phyloP scores from a whole-genome alignment of 2,329 filamentous ascomycete species.

The Pyrenochaeta sp. region DNA sequence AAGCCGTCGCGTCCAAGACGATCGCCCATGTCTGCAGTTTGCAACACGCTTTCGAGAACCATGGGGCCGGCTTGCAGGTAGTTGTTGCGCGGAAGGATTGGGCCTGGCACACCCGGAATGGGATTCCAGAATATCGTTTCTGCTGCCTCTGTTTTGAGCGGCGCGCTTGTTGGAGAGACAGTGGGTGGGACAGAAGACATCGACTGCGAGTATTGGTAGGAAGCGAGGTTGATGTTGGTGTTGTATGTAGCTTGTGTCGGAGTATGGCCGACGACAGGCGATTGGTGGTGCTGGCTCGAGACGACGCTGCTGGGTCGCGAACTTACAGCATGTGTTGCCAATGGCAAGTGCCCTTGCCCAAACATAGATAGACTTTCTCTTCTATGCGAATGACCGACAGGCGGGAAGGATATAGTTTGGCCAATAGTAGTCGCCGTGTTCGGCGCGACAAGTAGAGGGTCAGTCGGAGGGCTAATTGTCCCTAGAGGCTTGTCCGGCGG shows the following conservation, averaged over 20 bases:
- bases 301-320: constrained; percentile 25
- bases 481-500: constrained; percentile 19
- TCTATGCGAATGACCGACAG: constrained; percentile 17
- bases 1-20: constrained; percentile 47
- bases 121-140: constrained; percentile 50
- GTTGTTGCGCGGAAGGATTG: constrained; percentile 41
- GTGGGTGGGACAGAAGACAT: constrained; percentile 19
- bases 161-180: constrained; percentile 20
- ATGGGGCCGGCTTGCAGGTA: constrained; percentile 42
- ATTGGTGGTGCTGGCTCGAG: constrained; percentile 22
- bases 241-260: constrained; percentile 20
- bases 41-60: constrained; percentile 46
- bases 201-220: constrained; percentile 28
- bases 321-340: constrained; percentile 24
- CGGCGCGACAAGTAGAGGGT: constrained; percentile 26
- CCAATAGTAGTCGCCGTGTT: constrained; percentile 16
- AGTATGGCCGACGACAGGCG: constrained; percentile 20
- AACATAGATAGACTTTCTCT: constrained; percentile 46
- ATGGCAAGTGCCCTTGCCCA: constrained; percentile 22
- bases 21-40: constrained; percentile 39
- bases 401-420: not conserved
- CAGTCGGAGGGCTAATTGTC: constrained; percentile 30
- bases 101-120: constrained; percentile 51
- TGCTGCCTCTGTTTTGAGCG: constrained; percentile 18
- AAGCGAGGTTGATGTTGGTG: constrained; percentile 16